Base-by-base conservation (phyloP, 1,139 yeast species). In the Taphrina deformans region DNA sequence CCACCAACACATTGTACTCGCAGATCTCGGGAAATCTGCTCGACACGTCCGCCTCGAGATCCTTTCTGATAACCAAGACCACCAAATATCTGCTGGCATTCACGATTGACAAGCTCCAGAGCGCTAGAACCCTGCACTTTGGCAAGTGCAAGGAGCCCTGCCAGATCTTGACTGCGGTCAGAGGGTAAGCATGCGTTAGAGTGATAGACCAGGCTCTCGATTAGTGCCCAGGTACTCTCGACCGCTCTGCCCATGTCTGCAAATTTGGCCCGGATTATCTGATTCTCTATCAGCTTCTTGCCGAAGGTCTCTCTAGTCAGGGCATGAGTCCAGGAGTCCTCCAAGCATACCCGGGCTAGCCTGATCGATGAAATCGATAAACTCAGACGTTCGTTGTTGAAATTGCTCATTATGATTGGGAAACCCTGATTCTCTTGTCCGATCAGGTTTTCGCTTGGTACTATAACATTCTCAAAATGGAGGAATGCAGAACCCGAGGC, bases 1-100 rank as follows among this genome's bases (percentile, higher is more conserved):
- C 81, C 81, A 9, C 81, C 81, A 64, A 78, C 78, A 31, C 80
- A 79, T 67, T 75, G 75, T 5, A 81, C 80, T 18, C 80, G 74
- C 35, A 77, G 80, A 67, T 79, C 81, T 45, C 81, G 71, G 72
- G 77, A 78, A 40, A 79, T 70, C 14, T 81, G 75, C 72, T 78
- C 81, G 50, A 79, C 79, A 66, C 75, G 76, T 31, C 78, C 80
- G 56, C 79, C 81, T 67, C 74, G 76, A 56, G 81, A 81, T 38
- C 81, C 81, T 26, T 76, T 76, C 62, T 80, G 77, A 71, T 78
- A 79, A n/a, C 80, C 71, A 23, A 78, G 73, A 44, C 81, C 81
- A 48, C 81, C 81, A 69, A 78, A 79, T 69, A 78, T 76, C 71
- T 78, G 81, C n/a, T 80, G 75, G 0, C 80, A 80, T 66, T 79